Evolutionary conservation across 768 basidiomycete genomes (phyloP), one percentile per base, ranked within the genome.

Genomic region (Calocera cornea): DNA sequence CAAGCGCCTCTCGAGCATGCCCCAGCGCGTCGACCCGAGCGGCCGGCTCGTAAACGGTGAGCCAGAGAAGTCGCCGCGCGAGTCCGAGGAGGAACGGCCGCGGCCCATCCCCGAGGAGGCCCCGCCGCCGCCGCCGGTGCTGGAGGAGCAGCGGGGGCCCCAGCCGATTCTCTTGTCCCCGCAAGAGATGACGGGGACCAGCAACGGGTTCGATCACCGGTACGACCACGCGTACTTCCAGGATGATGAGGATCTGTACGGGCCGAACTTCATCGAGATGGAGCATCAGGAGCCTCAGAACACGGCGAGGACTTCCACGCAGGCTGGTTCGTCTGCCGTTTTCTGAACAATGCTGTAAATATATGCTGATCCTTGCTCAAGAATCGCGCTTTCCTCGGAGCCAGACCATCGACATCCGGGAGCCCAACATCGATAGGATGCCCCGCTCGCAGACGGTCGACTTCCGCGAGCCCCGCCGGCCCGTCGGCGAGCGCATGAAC

Each of bases 401-500:
- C 16, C 54, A 60, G 54, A 60, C 54, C 24, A 60, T 60, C 54
- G 54, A 60, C 10, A 60, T 60, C 19, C 24, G 54, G 19, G 54
- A 60, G 31, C 54, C 54, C 14, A 60, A 27, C 27, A 60, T 60
- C 31, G 54, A 60, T 19, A 27, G 54, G 31, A 60, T 60, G 54
- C 54, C 54, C 7, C 54, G 54, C 10, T 34, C 24, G 16, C 31
- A 41, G 27, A 41, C 27, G 2, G 24, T 36, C 66, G 40, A 60
- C 49, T 27, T 68, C 22, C 41, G 60, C 24, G 7, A 68, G 47
- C 16, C 24, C 29, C 24, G 64, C 44, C 49, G 64, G 50, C 34
- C 49, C 16, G 12, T 38, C 29, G 31, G 67, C 63, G 38, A 66
- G 54, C 33, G 66, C 63, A 34, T 50, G 0, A 75, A 64, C 75